Evolutionary conservation across 2,329 filamentous ascomycete species (phyloP).

Genomic region (Ophiocordyceps australis): DNA sequence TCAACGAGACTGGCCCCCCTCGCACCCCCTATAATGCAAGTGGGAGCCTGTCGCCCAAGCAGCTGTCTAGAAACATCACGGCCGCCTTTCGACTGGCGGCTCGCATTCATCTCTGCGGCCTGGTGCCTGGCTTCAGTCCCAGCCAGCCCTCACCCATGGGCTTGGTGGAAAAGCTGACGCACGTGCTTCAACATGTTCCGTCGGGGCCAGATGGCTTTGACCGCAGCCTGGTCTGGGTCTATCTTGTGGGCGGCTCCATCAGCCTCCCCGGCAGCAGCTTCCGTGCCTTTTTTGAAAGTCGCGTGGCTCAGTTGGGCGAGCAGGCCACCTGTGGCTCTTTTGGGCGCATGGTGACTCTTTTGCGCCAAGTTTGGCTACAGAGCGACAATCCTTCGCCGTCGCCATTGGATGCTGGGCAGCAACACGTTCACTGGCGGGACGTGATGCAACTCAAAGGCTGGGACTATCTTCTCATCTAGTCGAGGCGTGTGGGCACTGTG

Average conservation of each 20-base stretch:
- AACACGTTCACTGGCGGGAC: conserved; percentile 84
- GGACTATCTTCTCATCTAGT: conserved; percentile 80
- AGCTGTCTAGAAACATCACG: conserved; percentile 78
- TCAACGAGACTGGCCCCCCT: conserved; percentile 35
- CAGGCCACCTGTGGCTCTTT: conserved; percentile 69
- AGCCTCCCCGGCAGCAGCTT: conserved; percentile 57
- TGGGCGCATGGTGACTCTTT: conserved; percentile 59
- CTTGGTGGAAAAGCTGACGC: conserved; percentile 61
- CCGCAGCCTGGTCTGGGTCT: conserved; percentile 81
- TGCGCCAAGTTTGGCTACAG: conserved; percentile 73
- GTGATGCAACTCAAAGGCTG: conserved; percentile 81
- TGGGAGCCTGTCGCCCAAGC: conserved; percentile 62
- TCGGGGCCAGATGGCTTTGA: conserved; percentile 70
- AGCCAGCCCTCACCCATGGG: conserved; percentile 55
- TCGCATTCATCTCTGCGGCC: conserved; percentile 88
- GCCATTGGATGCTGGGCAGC: conserved; percentile 23
- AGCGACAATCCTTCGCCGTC: conserved; percentile 36
- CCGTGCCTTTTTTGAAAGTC: conserved; percentile 60
- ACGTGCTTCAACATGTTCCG: conserved; percentile 66
- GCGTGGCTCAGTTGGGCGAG: conserved; percentile 57
- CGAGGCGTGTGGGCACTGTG: not conserved
- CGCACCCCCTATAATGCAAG: conserved; percentile 46
- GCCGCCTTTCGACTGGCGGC: conserved; percentile 81
- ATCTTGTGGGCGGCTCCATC: conserved; percentile 70
- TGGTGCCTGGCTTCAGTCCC: conserved; percentile 76